Evolutionary conservation across 2,329 filamentous ascomycete genomes (phyloP).

Genomic region (Grosmannia huntii): DNA sequence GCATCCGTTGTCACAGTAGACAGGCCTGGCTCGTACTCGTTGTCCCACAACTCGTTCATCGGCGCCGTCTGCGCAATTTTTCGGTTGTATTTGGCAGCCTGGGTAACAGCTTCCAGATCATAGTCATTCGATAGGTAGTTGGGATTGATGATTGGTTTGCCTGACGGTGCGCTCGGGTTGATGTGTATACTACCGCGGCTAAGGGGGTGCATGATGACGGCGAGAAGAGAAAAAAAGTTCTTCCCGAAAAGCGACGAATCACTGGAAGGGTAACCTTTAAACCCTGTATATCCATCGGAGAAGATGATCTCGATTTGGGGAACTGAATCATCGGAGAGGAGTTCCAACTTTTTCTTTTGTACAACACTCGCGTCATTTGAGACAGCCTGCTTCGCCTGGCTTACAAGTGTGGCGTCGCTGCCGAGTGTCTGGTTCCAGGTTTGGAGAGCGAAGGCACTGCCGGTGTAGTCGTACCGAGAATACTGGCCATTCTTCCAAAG

Average conservation of each 20-base stretch:
- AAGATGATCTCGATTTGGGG: constrained; percentile 31
- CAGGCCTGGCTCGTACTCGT: constrained; percentile 22
- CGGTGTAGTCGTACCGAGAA: constrained; percentile 27
- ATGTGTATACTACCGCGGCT: constrained; percentile 22
- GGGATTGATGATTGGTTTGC: constrained; percentile 22
- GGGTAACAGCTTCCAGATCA: constrained; percentile 15
- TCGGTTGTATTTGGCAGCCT: constrained; percentile 18
- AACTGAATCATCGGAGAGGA: constrained; percentile 23
- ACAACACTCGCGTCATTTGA: constrained; percentile 8
- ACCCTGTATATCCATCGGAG: constrained; percentile 30
- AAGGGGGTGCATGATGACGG: constrained; percentile 19
- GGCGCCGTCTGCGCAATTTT: constrained; percentile 20
- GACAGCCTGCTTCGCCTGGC: not conserved
- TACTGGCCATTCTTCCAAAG: constrained; percentile 20
- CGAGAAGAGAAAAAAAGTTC: constrained; percentile 17
- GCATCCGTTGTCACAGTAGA: constrained; percentile 7
- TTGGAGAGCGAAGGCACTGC: constrained; percentile 26
- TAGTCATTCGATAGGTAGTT: constrained; percentile 19
- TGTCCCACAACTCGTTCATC: constrained; percentile 17
- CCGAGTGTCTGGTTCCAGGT: constrained; percentile 26
- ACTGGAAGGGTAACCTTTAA: constrained; percentile 20
- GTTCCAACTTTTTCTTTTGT: constrained; percentile 25
- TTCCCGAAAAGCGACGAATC: constrained; percentile 11
- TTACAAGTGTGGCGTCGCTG: constrained; percentile 15
- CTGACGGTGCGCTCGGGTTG: constrained; percentile 19